A percentile compares a stretch with the other conserved stretches of the same genome.
Conservation (phyloP, 2,329 filamentous ascomycete genomes). For the Cercospora sp. region DNA sequence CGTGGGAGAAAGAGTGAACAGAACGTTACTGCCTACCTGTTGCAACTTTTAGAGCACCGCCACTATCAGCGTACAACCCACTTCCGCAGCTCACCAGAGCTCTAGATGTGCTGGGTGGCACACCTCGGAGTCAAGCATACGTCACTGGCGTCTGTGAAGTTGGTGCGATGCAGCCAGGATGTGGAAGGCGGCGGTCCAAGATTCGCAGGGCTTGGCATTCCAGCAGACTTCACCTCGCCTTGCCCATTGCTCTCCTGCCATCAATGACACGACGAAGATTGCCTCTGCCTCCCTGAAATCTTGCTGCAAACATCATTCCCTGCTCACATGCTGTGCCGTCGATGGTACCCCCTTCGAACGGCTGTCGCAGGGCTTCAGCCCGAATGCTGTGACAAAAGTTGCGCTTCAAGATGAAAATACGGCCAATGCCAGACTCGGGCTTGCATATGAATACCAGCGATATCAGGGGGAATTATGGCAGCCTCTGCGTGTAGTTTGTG, state of each 20-base stretch:
- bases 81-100: conserved; percentile 13
- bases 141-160: conserved; percentile 21
- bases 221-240: conserved; percentile 7
- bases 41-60: conserved; percentile 15
- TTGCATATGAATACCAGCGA: background rate
- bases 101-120: conserved; percentile 11
- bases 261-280: background rate
- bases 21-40: conserved; percentile 20
- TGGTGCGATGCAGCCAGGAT: conserved; percentile 20
- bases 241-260: background rate
- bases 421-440: background rate
- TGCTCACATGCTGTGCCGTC: background rate
- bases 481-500: background rate
- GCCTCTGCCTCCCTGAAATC: background rate
- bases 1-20: conserved; percentile 9
- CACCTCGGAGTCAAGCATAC: conserved; percentile 13
- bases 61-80: conserved; percentile 19
- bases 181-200: background rate
- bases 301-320: background rate
- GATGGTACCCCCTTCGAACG: background rate
- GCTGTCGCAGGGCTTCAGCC: background rate
- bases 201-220: conserved; percentile 13
- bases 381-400: background rate
- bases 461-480: background rate
- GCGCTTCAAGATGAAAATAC: background rate